A percentile compares a stretch with the other conserved stretches of the same genome.
Conservation (phyloP, 1,139 yeast species). For the Candida tunisiensis region DNA sequence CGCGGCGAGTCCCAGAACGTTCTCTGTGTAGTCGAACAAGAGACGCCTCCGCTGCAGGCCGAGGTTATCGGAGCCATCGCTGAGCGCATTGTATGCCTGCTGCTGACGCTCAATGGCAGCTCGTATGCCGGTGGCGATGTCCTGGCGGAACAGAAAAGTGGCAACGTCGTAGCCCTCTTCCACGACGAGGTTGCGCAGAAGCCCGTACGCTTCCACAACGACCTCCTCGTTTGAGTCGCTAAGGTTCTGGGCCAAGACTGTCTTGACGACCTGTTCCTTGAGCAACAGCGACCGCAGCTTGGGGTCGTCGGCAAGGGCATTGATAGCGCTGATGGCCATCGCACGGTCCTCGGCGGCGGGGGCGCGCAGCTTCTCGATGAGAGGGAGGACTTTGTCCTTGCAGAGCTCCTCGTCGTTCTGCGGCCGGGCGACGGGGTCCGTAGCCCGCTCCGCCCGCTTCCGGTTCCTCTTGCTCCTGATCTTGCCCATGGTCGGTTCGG, state of each 20-base stretch:
- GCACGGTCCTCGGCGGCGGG: conserved; percentile 55
- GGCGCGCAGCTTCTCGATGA: conserved; percentile 47
- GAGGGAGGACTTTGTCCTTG: conserved; percentile 34
- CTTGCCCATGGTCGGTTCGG: neutral
- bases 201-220: conserved; percentile 64
- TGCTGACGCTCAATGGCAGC: conserved; percentile 32
- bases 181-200: conserved; percentile 59
- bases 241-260: conserved; percentile 45
- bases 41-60: conserved; percentile 2
- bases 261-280: conserved; percentile 52
- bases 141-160: conserved; percentile 57
- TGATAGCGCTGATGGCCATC: conserved; percentile 62
- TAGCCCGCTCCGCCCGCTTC: neutral
- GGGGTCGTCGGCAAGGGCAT: conserved; percentile 53
- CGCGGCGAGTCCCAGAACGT: conserved; percentile 49
- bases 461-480: neutral
- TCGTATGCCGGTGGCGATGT: conserved; percentile 49
- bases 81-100: conserved; percentile 17
- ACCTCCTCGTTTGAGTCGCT: conserved; percentile 58
- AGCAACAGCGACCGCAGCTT: conserved; percentile 44
- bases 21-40: conserved; percentile 44
- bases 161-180: conserved; percentile 87
- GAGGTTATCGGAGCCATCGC: conserved; percentile 1
- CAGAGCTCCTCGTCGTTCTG: conserved; percentile 3
- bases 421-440: neutral